Base-by-base conservation (phyloP, 2,329 filamentous ascomycete species). In the Fusarium equiseti region DNA sequence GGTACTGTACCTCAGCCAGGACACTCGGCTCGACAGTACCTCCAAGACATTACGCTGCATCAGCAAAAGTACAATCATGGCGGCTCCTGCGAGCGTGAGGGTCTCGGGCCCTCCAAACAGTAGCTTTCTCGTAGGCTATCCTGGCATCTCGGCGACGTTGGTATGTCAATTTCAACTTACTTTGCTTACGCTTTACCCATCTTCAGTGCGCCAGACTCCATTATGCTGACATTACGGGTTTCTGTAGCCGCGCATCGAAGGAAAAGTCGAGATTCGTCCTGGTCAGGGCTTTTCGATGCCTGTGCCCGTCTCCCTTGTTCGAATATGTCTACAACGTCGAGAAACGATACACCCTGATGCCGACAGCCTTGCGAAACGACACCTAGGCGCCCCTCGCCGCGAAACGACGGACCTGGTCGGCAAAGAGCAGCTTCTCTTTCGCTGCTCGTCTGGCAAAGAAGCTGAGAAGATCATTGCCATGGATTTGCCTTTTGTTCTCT, bases 21-120 rank as follows among this genome's bases (percentile, higher is more conserved):
- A 50, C 48, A 38, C 51, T 64, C 59, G 59, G 59, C 38, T 65
- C 31, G 26, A 20, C 44, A 64, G 38, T 55, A 40, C 64, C 61
- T 67, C 63, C 60, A 53, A 71, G 59, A 45, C 54, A 40, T 65
- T 44, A 57, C 51, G 49, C 55, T 57, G 27, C 59, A 61, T 60
- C 66, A 70, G 60, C 58, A 68, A 57, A 60, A 64, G 31, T 51
- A 59, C 61, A 49, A 71, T 55, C 67, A 76, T 76, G 74, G 65
- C 74, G n/a, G 74, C 72, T 64, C 77, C 79, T 62, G 80, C 80
- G 70, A 81, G 77, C 82, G 96, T 99, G 85, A 92, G 96, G 87
- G 94, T 99, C 83, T 97, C 94, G 74, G 96, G 96, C 79, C 95
- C 95, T 79, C 95, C 96, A 76, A 99, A 99, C 84, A 96, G 94